Percentiles rank a stretch among this genome's conserved stretches.
phyloP scores from a whole-genome alignment of 2,329 filamentous ascomycete genomes.

The Cladophialophora yegresii region DNA sequence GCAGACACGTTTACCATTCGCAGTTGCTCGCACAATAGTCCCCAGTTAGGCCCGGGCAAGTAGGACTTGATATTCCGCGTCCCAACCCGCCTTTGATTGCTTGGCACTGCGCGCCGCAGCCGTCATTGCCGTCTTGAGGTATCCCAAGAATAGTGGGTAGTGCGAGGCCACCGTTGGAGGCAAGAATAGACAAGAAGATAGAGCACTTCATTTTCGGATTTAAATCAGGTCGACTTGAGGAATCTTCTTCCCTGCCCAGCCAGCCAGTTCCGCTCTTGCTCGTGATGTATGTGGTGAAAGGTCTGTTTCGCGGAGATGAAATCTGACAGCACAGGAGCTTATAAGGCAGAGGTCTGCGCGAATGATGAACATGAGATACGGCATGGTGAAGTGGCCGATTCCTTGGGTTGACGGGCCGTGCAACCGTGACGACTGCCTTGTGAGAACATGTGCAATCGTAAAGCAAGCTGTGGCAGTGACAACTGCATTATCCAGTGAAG shows the following conservation, averaged over 20 bases:
- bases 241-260: neutral
- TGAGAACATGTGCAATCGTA: neutral
- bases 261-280: neutral
- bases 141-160: neutral
- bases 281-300: neutral
- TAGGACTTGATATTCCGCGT: neutral
- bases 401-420: neutral
- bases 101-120: neutral
- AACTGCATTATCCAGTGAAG: neutral
- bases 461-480: neutral
- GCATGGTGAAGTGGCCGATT: neutral
- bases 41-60: neutral
- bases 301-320: neutral
- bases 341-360: neutral
- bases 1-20: neutral
- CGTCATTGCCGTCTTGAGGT: neutral
- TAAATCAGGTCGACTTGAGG: neutral
- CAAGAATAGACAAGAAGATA: neutral
- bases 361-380: neutral
- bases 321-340: neutral
- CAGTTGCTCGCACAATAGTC: neutral
- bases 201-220: neutral
- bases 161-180: neutral
- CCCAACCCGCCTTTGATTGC: neutral
- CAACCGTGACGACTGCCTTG: neutral